Base-by-base conservation (phyloP, 2,329 filamentous ascomycete genomes). In the Tolypocladium amazonense region DNA sequence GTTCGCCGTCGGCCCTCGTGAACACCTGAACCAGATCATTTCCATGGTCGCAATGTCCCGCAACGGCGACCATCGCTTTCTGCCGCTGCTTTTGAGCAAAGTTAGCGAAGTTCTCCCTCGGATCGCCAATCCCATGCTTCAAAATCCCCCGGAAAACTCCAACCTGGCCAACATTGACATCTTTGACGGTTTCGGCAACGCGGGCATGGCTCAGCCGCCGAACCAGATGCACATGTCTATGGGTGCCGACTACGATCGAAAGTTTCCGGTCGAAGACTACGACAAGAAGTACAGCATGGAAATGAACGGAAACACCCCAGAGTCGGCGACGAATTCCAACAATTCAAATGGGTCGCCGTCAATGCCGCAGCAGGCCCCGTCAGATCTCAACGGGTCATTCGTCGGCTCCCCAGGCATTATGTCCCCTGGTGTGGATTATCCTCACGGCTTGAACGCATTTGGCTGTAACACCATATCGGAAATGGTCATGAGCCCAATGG, bases 11-110 rank as follows among this genome's bases (percentile, higher is more conserved):
- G 85, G 87, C 0, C 89, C 90, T 3, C 85, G 85, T 41, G 88
- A 93, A 67, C 86, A 90, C 68, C 82, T 95, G 6, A 84, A 84
- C 62, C 82, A 88, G 61, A 80, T 92, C 37, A 75, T 89, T 47
- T 83, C 82, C 61, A 79, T 91, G 11, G 78, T 92, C 2, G 85
- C 86, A 2, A 78, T 84, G 11, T 80, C 94, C 23, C 88, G 89
- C n/a, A 87, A 84, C 60, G 89, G 89, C 8, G 82, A 92, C 60
- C 82, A 88, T 62, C 87, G 88, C 57, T 94, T 91, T 69, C 77
- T 93, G 18, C 90, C 90, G 3, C 79, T 95, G 0, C 79, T 96
- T 1, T 75, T 94, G 59, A 83, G 82, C 70, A 94, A 93, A 75
- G 82, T 93, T 45, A 81, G 87, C 62, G 88, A 93, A 50, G 80